phyloP scores from a whole-genome alignment of 1,139 yeast genomes.

The Pichia sp. region DNA sequence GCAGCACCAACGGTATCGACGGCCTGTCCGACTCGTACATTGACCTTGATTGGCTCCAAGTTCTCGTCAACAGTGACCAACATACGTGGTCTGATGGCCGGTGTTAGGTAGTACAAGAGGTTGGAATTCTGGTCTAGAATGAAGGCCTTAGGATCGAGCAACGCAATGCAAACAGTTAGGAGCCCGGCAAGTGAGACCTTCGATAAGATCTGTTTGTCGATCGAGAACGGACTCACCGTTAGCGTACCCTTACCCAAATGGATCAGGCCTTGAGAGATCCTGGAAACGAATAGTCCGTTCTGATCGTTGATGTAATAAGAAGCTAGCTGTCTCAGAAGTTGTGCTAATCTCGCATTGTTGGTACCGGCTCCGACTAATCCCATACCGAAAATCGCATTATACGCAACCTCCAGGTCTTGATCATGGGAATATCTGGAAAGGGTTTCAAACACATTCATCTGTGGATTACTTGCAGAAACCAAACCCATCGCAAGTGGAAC shows the following conservation, averaged over 20 bases:
- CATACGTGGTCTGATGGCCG: conserved; percentile 91
- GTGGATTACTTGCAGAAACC: conserved; percentile 89
- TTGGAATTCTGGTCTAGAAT: conserved; percentile 56
- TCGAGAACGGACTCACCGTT: conserved; percentile 83
- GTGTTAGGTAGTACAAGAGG: conserved; percentile 77
- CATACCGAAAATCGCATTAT: conserved; percentile 93
- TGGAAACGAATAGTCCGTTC: conserved; percentile 85
- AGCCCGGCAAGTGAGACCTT: conserved; percentile 89
- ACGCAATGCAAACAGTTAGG: conserved; percentile 76
- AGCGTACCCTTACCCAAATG: conserved; percentile 96
- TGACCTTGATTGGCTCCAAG: conserved; percentile 84
- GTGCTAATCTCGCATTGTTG: conserved; percentile 96
- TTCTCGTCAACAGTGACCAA: conserved; percentile 88
- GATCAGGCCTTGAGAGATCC: conserved; percentile 91
- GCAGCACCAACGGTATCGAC: conserved; percentile 99
- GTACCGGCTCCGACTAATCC: conserved; percentile 99
- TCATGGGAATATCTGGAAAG: conserved; percentile 95
- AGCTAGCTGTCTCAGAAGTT: conserved; percentile 89
- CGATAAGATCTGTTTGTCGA: conserved; percentile 82
- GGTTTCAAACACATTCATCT: conserved; percentile 96
- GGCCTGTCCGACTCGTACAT: conserved; percentile 97
- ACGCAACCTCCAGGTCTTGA: conserved; percentile 89
- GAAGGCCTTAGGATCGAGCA: conserved; percentile 77
- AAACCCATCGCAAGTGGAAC: conserved; percentile 98
- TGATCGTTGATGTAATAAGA: conserved; percentile 88